Evolutionary conservation across 495 filamentous ascomycete genomes (phyloP).

Genomic region (Coniosporium apollinis): DNA sequence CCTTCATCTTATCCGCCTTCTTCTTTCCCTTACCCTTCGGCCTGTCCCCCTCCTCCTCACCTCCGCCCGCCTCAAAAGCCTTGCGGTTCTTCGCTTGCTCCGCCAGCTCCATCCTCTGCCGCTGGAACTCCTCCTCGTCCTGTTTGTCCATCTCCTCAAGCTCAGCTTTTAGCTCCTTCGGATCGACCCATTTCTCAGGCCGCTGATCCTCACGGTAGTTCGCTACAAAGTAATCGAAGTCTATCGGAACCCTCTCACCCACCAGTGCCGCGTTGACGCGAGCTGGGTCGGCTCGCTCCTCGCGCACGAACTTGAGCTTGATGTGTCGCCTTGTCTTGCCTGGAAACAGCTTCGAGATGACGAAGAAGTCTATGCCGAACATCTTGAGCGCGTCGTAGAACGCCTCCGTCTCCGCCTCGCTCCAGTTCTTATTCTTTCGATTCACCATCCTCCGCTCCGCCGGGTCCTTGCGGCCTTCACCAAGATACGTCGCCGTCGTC

Average conservation of each 20-base stretch:
- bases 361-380: constrained; percentile 88
- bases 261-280: constrained; percentile 50
- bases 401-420: constrained; percentile 53
- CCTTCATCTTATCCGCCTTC: constrained; percentile 16
- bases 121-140: constrained; percentile 42
- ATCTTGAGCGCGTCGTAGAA: constrained; percentile 74
- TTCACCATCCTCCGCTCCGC: constrained; percentile 21
- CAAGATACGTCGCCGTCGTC: constrained; percentile 57
- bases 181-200: constrained; percentile 8
- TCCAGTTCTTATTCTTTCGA: constrained; percentile 59
- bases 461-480: constrained; percentile 21
- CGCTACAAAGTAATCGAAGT: too few relatives aligned
- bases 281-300: constrained; percentile 60
- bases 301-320: constrained; percentile 83
- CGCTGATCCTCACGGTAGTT: constrained; percentile 15
- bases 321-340: constrained; percentile 58
- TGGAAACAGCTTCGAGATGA: constrained; percentile 70
- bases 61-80: constrained; percentile 21
- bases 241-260: constrained; percentile 12
- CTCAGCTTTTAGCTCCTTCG: constrained; percentile 12
- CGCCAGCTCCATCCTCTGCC: constrained; percentile 31
- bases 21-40: constrained; percentile 29
- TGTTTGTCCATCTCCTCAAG: constrained; percentile 17
- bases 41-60: constrained; percentile 25
- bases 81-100: too few relatives aligned